Base-by-base conservation (phyloP, 352 stramenopile genomes). In the Phytophthora multivora region DNA sequence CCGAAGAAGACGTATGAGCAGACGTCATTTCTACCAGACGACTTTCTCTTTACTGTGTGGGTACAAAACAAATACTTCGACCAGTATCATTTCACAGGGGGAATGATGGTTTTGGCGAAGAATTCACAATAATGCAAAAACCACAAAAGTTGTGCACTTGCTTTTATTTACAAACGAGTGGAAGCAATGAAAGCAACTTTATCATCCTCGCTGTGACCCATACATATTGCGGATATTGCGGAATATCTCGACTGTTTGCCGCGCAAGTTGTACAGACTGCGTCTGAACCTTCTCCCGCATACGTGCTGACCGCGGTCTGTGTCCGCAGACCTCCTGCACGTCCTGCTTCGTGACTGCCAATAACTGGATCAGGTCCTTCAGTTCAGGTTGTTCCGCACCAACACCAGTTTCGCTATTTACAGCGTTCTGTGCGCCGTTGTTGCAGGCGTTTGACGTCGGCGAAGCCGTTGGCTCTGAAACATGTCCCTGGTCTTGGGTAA, bases 271-370 rank as follows among this genome's bases (percentile, higher is more conserved):
- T 12, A 88, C 12, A 10, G 83, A 86, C 47, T 89, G 83, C 18
- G 53, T 54, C 59, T 91, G 83, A 23, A 89, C 55, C 51, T 91
- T 91, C 48, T 88, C 75, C 16, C 83, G 83, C 50, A 90, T 78
- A 8, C 83, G 83, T 15, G 76, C 79, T n/a, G 83, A 91, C 8
- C 83, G 69, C 1, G 79, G 72, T 42, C 79, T 69, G 38, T 85
- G 79, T 2, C 63, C 62, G 19, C 74, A 86, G 40, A 91, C 68
- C 21, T 88, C 69, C 35, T 75, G 60, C 41, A 80, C 66, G 8
- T 76, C 51, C 15, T 59, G 40, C 43, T 73, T 80, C 13, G 79
- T 90, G 15, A 82, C 85, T 5, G 69, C 73, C 16, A 91, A 50
- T 31, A 91, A 80, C 48, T 87, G 75, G 7, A 89, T 69, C 31